Base-by-base conservation (phyloP, 1,284 basidiomycete genomes). In the Somion occarium region DNA sequence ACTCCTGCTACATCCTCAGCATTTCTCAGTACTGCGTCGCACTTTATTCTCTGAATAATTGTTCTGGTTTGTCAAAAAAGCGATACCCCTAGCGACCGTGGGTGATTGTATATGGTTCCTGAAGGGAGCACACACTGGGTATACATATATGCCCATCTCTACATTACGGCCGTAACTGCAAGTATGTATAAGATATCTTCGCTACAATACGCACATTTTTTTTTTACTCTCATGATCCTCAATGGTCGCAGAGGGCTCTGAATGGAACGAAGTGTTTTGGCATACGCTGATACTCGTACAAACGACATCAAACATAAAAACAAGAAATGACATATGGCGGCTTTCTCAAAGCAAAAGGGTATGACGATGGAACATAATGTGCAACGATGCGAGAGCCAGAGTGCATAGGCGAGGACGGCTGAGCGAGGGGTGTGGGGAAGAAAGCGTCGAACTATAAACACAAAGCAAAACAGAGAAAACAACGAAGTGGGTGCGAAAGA, bases 121-220 rank as follows among this genome's bases (percentile, higher is more conserved):
- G 53, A 55, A 55, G 53, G 53, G 53, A 55, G 50, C 39, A 25
- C 34, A 18, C 49, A 42, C 51, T 42, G n/a, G n/a, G n/a, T n/a
- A n/a, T 52, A 45, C 45, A 46, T 18, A 46, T 46, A 27, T 46
- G 34, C n/a, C n/a, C n/a, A n/a, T n/a, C n/a, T 30, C 45, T 46
- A 25, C 45, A 34, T 34, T 34, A 34, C 15, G 7, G 15, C 15
- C 30, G 30, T 34, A 34, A 34, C 30, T 15, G 30, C 30, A 34
- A 34, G 30, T 34, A 34, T 34, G 30, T 34, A 34, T 34, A 34
- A 34, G 30, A 34, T 34, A 34, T 34, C 30, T 15, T 34, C 30
- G 30, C 30, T 34, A 34, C 30, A 7, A 34, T 15, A 34, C 30
- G 30, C 30, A 34, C 15, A 34, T 7, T 34, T 34, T 34, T 7